Evolutionary conservation across 78 protist genomes (phyloP).

Genomic region (Corallochytrium limacisporum): DNA sequence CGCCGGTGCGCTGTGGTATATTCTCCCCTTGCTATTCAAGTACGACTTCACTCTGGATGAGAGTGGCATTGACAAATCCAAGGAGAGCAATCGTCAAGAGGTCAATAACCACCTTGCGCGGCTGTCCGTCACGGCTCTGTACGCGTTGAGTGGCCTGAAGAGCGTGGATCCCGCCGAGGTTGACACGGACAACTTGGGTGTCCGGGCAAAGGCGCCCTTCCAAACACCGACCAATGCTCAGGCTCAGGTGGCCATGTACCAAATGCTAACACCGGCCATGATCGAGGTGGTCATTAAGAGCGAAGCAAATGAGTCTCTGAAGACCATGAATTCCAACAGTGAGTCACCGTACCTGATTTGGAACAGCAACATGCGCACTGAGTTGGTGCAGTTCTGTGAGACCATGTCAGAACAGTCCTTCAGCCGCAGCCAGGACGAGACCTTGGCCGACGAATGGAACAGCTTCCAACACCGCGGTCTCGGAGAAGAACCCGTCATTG

Average conservation of each 20-base stretch:
- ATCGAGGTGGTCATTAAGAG: too few species aligned
- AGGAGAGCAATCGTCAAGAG: conserved; percentile 32
- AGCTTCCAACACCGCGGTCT: too few species aligned
- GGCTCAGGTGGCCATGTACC: too few species aligned
- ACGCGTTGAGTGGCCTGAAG: neutral
- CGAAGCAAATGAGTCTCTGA: too few species aligned
- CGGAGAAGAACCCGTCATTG: too few species aligned
- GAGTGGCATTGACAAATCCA: conserved; percentile 22
- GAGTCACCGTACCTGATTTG: conserved; percentile 60
- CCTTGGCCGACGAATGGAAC: too few species aligned
- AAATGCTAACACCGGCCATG: too few species aligned
- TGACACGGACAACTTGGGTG: neutral
- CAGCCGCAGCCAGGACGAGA: too few species aligned
- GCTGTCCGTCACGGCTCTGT: too few species aligned
- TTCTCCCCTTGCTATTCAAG: conserved; percentile 25
- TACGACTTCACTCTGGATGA: conserved; percentile 62
- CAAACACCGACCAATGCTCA: too few species aligned
- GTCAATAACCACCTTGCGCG: conserved; percentile 27
- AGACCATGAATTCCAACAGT: conserved; percentile 14
- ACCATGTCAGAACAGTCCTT: too few species aligned
- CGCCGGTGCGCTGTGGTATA: conserved; percentile 45
- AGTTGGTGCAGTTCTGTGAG: too few species aligned
- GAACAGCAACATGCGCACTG: conserved; percentile 48
- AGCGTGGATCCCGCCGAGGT: neutral
- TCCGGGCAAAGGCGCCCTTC: neutral